Conservation (phyloP, 495 filamentous ascomycete species). For the Cercophora samala region DNA sequence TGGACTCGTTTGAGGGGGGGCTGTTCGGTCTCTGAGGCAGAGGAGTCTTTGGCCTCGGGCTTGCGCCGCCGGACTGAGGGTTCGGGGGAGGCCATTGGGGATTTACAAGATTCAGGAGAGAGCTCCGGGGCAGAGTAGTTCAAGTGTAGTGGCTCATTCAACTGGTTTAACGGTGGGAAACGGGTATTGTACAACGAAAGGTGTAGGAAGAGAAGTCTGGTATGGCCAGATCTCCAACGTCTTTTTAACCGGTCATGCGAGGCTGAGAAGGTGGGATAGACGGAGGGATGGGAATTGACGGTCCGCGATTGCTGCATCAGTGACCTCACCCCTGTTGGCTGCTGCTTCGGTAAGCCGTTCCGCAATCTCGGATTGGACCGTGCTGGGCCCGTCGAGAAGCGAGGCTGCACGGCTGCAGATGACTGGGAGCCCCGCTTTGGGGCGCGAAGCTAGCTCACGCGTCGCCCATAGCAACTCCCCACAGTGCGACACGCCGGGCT, state of each 20-base stretch:
- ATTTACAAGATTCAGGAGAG: background rate
- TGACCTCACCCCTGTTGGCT: constrained; percentile 2
- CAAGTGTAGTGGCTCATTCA: too few relatives aligned
- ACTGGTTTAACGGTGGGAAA: background rate
- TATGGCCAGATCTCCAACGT: constrained; percentile 21
- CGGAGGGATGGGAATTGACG: background rate
- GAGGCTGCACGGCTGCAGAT: background rate
- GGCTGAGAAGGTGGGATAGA: constrained; percentile 15
- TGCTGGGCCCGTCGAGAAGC: background rate
- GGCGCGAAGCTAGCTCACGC: background rate
- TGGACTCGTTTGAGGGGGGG: background rate
- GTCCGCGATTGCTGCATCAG: constrained; percentile 7
- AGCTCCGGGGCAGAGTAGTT: background rate
- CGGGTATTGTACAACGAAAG: constrained; percentile 1
- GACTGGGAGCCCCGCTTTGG: background rate
- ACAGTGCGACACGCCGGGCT: background rate
- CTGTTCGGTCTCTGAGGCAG: constrained; percentile 10
- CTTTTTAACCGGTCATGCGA: constrained; percentile 20
- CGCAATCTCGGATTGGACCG: constrained; percentile 5
- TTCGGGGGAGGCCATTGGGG: constrained; percentile 28
- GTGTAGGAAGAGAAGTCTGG: constrained; percentile 4
- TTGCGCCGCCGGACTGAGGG: constrained; percentile 32
- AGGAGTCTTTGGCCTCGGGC: constrained; percentile 21
- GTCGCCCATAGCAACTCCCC: constrained; percentile 25
- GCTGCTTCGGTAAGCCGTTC: background rate